Evolutionary conservation across 2,329 filamentous ascomycete species (phyloP), one percentile per base, ranked within the genome.

Genomic region (Ceratocystiopsis minuta): DNA sequence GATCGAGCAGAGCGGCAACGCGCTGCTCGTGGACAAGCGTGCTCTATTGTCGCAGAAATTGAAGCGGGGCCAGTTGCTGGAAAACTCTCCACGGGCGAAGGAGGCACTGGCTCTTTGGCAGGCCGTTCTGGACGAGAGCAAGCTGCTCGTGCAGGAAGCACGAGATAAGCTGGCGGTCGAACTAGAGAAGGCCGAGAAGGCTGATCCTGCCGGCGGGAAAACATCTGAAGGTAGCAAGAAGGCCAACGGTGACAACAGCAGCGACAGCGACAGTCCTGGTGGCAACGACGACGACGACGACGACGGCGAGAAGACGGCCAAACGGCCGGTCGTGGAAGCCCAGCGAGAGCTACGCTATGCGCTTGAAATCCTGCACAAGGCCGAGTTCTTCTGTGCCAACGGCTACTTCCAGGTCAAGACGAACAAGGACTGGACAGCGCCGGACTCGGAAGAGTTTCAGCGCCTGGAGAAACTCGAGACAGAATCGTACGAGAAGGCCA

Each of bases 311-410:
- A 52, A 51, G 6, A 41, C 39, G 3, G 40, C 49, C 3, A 34
- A 43, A 3, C 41, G 57, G 0, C 68, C 68, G 16, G 51, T 83
- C 18, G 64, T 68, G 39, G 67, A 74, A 34, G 67, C 70, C 39
- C 73, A 77, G 32, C 72, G 77, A 41, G 71, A 75, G 36, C 63
- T 95, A 17, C 77, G 85, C 11, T 68, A 66, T 16, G 77, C 82
- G 3, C 63, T 94, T 16, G 85, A 93, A 54, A 59, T 92, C 36
- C 71, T 88, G 46, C 88, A 95, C 55, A 76, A 79, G 49, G 84
- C 80, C 28, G 67, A 75, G 1, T 95, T 95, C 60, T 94, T 92
- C 54, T 78, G 78, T 20, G 85, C 79, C 14, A 94, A 86, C 50
- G 80, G 78, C 0, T 78, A 78, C 50, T 95, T 77, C 53, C 84